These are phyloP conservation scores for Phaeotremella fagi DNA, from an alignment of 768 basidiomycete species.

Conservation along the genomic window DNA sequence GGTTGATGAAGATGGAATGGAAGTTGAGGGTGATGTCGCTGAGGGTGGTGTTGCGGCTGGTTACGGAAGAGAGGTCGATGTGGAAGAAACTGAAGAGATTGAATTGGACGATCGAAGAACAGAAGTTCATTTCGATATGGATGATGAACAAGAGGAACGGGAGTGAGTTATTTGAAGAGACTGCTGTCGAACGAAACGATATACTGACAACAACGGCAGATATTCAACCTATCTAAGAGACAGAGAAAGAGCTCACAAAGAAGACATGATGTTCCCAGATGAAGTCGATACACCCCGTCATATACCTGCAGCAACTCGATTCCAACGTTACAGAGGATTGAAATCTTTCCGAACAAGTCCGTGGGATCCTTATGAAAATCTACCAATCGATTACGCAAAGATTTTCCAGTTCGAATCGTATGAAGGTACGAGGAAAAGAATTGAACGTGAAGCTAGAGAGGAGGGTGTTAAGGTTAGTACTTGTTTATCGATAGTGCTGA, in stretches of 20 bases:
- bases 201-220: conserved; percentile 8
- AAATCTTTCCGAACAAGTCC: conserved; percentile 89
- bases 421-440: conserved; percentile 68
- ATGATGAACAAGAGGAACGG: conserved; percentile 71
- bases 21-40: conserved; percentile 36
- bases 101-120: conserved; percentile 53
- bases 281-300: conserved; percentile 93
- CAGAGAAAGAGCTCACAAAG: conserved; percentile 55
- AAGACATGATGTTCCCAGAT: conserved; percentile 86
- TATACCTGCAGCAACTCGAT: conserved; percentile 69
- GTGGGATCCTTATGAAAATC: conserved; percentile 96
- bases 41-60: conserved; percentile 32
- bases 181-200: background rate
- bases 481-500: conserved; percentile 1
- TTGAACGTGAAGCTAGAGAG: conserved; percentile 53
- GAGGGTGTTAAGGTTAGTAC: conserved; percentile 66
- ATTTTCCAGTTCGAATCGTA: conserved; percentile 98
- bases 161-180: conserved; percentile 77
- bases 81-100: conserved; percentile 59
- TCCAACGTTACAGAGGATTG: conserved; percentile 87
- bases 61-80: conserved; percentile 44
- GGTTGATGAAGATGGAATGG: conserved; percentile 50
- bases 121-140: conserved; percentile 54
- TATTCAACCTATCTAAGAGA: conserved; percentile 46
- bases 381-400: conserved; percentile 86